Conservation (phyloP, 2,329 filamentous ascomycete species). For the Penicillium aurantiogriseum region DNA sequence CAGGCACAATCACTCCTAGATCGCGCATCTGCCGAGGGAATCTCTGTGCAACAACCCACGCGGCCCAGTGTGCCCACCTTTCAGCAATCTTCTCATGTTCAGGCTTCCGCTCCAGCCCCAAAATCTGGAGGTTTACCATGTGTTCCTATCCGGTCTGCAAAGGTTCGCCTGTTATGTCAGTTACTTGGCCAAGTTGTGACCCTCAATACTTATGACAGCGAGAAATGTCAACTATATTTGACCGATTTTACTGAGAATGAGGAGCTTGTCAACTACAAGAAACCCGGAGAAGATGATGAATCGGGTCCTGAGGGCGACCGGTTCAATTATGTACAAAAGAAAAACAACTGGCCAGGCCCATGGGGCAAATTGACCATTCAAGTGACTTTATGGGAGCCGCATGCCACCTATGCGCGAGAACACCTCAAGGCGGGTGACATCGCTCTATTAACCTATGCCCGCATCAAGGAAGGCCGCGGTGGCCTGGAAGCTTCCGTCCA, state of each 20-base stretch:
- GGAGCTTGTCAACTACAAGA: constrained; percentile 57
- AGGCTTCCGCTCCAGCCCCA: constrained; percentile 8
- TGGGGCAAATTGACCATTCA: constrained; percentile 70
- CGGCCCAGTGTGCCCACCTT: constrained; percentile 4
- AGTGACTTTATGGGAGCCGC: constrained; percentile 68
- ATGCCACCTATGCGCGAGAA: constrained; percentile 59
- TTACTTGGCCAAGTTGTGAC: constrained; percentile 70
- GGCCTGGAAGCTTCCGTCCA: constrained; percentile 72
- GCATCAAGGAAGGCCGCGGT: constrained; percentile 59
- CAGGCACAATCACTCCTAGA: constrained; percentile 32
- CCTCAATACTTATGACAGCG: constrained; percentile 45
- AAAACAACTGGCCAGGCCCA: constrained; percentile 66
- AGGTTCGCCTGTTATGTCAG: constrained; percentile 60
- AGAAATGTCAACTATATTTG: constrained; percentile 65
- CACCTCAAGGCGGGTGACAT: constrained; percentile 60
- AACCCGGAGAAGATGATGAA: constrained; percentile 30
- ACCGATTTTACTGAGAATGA: constrained; percentile 79
- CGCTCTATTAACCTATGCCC: constrained; percentile 69
- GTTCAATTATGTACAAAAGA: constrained; percentile 52
- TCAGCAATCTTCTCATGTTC: constrained; percentile 7
- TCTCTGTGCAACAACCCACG: neutral
- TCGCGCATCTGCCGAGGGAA: neutral
- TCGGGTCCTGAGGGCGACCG: constrained; percentile 53
- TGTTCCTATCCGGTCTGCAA: constrained; percentile 63
- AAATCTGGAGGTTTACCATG: constrained; percentile 41